Percentiles rank a stretch among this genome's conserved stretches.
Conservation (phyloP, 2,329 filamentous ascomycete genomes). For the Chrysoporthe austroafricana region DNA sequence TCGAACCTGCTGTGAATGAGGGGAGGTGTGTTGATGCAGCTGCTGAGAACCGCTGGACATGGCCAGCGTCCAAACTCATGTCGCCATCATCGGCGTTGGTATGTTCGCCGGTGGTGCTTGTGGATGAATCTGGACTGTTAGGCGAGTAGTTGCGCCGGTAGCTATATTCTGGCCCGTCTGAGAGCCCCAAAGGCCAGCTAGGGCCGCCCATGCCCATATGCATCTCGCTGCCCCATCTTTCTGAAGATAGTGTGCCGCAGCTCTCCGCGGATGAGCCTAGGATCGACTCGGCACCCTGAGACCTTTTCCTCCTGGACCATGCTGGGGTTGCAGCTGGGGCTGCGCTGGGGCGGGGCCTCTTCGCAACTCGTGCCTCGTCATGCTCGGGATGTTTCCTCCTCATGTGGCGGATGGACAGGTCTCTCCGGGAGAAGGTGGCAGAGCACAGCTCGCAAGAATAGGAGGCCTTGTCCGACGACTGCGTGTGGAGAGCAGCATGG, state of each 20-base stretch:
- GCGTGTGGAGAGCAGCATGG: slow-evolving; percentile 44
- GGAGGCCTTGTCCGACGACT: slow-evolving; percentile 36
- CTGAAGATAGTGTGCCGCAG: slow-evolving; percentile 4
- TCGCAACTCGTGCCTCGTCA: slow-evolving; percentile 18
- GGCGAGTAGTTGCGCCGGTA: slow-evolving; percentile 5
- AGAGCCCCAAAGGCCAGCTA: slow-evolving; percentile 12
- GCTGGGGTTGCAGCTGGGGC: not conserved
- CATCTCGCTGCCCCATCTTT: slow-evolving; percentile 10
- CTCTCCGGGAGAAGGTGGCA: slow-evolving; percentile 45
- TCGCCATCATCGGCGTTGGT: slow-evolving; percentile 4
- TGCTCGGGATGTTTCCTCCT: slow-evolving; percentile 44
- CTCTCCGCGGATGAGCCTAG: slow-evolving; percentile 11
- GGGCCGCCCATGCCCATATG: slow-evolving; percentile 6
- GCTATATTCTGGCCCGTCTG: slow-evolving; percentile 1
- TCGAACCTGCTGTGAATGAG: not conserved
- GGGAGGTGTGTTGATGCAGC: not conserved
- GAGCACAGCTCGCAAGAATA: slow-evolving; percentile 43
- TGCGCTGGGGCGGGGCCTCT: slow-evolving; percentile 16
- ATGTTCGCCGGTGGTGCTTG: slow-evolving; percentile 3
- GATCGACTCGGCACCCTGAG: slow-evolving; percentile 3
- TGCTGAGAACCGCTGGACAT: not conserved
- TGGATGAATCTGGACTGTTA: slow-evolving; percentile 1
- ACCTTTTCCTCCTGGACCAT: not conserved
- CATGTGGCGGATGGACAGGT: slow-evolving; percentile 46
- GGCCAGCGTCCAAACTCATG: not conserved